These are phyloP conservation scores for Monotropa hypopitys DNA, from an alignment of 179 eudicot genomes.

Conservation along the genomic window DNA sequence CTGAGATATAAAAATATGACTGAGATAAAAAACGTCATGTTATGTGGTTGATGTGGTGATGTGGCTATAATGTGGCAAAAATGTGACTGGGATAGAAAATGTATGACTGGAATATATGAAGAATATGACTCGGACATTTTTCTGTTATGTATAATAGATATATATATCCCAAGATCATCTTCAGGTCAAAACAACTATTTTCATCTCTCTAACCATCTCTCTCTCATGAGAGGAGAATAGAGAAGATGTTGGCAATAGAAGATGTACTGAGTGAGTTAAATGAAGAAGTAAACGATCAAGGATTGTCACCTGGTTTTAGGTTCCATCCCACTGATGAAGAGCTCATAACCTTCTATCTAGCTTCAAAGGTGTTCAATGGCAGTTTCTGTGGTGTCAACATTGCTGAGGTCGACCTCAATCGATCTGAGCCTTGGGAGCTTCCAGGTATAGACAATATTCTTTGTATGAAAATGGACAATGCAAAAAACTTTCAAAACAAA, in stretches of 20 bases:
- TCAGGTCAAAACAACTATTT: too few species aligned
- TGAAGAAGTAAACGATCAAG: conserved; percentile 31
- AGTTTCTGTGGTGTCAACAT: conserved; percentile 29
- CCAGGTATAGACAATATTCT: conserved; percentile 30
- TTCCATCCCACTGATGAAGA: conserved; percentile 90
- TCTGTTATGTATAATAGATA: too few species aligned
- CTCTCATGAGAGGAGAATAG: background rate
- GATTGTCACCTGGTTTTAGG: conserved; percentile 71
- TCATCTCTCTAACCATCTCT: background rate
- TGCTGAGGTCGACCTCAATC: conserved; percentile 69
- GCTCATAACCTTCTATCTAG: conserved; percentile 57
- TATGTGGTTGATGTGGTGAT: too few species aligned
- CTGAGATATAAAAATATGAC: too few species aligned
- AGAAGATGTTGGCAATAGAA: conserved; percentile 37
- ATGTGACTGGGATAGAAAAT: too few species aligned
- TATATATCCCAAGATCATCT: too few species aligned
- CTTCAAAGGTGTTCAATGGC: conserved; percentile 49
- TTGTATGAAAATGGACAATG: too few species aligned
- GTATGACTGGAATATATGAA: too few species aligned
- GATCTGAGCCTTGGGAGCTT: conserved; percentile 83
- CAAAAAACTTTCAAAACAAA: background rate
- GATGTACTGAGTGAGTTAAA: conserved; percentile 49
- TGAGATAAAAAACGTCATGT: too few species aligned
- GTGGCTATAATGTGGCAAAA: too few species aligned
- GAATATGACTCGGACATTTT: too few species aligned